Evolutionary conservation across 768 basidiomycete species (phyloP), one percentile per base, ranked within the genome.

Genomic region (Ramaria sp.): DNA sequence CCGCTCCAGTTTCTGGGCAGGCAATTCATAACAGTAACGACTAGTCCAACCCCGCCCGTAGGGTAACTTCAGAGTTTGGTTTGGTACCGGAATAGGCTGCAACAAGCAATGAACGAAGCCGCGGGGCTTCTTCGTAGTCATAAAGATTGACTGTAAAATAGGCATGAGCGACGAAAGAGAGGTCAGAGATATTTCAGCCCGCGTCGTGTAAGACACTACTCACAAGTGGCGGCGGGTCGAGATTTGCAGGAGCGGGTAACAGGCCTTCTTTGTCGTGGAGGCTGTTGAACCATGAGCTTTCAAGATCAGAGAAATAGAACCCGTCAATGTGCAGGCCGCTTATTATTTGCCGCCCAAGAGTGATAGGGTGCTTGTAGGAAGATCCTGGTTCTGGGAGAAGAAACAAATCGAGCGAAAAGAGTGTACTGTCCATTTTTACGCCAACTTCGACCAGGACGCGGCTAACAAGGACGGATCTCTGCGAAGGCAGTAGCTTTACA

Each of bases 71-170:
- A 45, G 3, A 10, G 13, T 10, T 32, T 44, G 18, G n/a, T 44
- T 27, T 3, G 27, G 20, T 10, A 50, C 48, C 10, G 34, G 30
- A 16, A 16, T 10, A 12, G 48, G 48, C 4, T 5, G 30, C 6
- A 50, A 16, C n/a, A 55, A 13, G 22, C 30, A 44, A 28, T 55
- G 53, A 20, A 55, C 20, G 44, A 55, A 45, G 10, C 53, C 42
- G 5, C 53, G 53, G 12, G 42, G 42, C 6, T 55, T 16, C n/a
- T 27, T 30, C 16, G 42, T 45, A 3, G 42, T 44, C 1, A 55
- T 5, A 32, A 45, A 55, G 27, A 44, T 32, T 4, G 53, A 55
- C 42, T 50, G 22, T 2, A 2, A 28, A 25, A 24, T 25, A n/a
- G n/a, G 28, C 28, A 13, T 34, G 32, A 34, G 32, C 32, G 2